A percentile compares a stretch with the other conserved stretches of the same genome.
These are phyloP conservation scores for Blastocystis sp. DNA, from an alignment of 352 stramenopile species.

Conservation along the genomic window DNA sequence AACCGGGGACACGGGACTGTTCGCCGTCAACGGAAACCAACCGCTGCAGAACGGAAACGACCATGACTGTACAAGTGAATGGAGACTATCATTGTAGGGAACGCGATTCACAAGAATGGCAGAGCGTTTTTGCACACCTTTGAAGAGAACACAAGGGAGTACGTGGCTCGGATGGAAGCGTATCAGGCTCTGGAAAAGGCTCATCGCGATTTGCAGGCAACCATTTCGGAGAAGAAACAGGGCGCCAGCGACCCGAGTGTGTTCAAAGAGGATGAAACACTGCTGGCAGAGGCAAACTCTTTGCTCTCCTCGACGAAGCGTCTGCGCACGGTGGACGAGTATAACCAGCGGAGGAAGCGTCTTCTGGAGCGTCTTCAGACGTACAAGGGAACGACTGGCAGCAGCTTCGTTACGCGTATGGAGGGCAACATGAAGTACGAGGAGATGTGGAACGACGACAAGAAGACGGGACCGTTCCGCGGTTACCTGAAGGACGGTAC, in stretches of 20 bases:
- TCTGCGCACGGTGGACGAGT: not conserved
- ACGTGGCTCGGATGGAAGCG: not conserved
- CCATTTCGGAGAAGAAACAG: too few species aligned
- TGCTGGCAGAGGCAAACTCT: not conserved
- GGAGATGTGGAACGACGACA: not conserved
- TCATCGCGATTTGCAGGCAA: not conserved
- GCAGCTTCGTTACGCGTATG: not conserved
- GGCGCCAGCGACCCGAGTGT: too few species aligned
- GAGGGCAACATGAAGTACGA: not conserved
- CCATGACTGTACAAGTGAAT: slow-evolving; percentile 17
- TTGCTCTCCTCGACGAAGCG: not conserved
- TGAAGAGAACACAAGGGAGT: not conserved
- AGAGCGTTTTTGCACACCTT: not conserved
- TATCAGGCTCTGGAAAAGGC: not conserved
- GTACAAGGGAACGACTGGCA: not conserved
- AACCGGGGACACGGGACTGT: not conserved
- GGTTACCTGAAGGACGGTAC: not conserved
- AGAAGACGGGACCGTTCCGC: slow-evolving; percentile 9
- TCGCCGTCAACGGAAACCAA: not conserved
- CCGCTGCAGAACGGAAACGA: not conserved
- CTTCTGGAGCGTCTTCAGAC: not conserved
- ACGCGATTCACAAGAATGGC: not conserved
- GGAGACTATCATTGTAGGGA: not conserved
- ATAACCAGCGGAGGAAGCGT: not conserved
- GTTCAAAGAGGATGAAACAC: not conserved